phyloP scores from a whole-genome alignment of 495 filamentous ascomycete genomes.

The Baudoinia panamericana region DNA sequence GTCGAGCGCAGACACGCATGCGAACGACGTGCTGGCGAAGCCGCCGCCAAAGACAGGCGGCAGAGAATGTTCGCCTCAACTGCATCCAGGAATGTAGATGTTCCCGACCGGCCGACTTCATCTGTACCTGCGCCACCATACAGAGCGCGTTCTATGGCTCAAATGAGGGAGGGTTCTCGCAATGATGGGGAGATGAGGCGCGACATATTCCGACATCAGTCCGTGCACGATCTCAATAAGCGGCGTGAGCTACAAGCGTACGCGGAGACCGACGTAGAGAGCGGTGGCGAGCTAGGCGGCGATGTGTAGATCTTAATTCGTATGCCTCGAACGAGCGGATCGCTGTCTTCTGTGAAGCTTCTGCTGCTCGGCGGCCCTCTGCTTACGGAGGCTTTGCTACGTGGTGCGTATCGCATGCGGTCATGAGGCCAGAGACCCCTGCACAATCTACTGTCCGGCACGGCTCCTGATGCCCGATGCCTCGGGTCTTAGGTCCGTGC shows the following conservation, averaged over 20 bases:
- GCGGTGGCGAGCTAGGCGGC: slow-evolving; percentile 1
- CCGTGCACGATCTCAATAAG: slow-evolving; percentile 10
- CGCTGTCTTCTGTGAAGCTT: background rate
- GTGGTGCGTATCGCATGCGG: background rate
- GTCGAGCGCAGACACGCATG: background rate
- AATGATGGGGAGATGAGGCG: background rate
- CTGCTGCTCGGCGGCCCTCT: background rate
- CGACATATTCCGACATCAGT: slow-evolving; percentile 5
- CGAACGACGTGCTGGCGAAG: background rate
- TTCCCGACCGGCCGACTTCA: background rate
- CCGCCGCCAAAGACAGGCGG: background rate
- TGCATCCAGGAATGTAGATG: background rate
- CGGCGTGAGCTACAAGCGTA: slow-evolving; percentile 7
- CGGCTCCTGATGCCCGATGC: background rate
- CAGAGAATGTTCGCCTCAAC: no score
- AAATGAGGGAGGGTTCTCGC: slow-evolving; percentile 1
- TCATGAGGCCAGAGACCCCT: background rate
- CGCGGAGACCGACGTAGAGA: slow-evolving; percentile 18
- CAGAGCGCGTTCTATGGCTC: slow-evolving; percentile 6
- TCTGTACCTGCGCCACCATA: background rate
- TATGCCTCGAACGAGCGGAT: slow-evolving; percentile 1
- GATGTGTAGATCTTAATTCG: background rate
- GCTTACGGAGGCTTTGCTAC: background rate
- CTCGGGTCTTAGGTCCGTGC: background rate
- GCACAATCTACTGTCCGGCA: no score